Conservation (phyloP, 352 stramenopile genomes). For the Pythium apleroticum region DNA sequence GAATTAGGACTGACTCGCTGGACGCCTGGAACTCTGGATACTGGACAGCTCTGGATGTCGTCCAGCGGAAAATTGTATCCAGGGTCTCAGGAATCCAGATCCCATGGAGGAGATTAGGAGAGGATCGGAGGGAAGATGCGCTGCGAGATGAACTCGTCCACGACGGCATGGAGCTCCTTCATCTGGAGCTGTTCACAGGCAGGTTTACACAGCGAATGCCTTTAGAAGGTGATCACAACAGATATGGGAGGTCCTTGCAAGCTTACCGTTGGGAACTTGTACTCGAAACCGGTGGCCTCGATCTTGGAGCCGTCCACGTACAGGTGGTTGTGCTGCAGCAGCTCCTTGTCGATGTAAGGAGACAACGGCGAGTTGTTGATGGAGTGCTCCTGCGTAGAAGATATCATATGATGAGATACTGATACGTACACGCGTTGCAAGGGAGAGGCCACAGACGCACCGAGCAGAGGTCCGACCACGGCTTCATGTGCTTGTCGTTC, state of each 20-base stretch:
- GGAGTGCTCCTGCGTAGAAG: conserved; percentile 44
- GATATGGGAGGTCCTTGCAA: not conserved
- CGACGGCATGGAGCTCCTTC: not conserved
- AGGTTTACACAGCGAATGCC: no score
- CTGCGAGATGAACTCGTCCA: conserved; percentile 4
- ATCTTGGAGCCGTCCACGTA: conserved; percentile 79
- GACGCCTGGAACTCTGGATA: no score
- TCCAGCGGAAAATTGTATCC: not conserved
- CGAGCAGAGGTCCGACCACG: conserved; percentile 81
- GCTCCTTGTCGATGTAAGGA: conserved; percentile 88
- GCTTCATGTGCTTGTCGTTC: conserved; percentile 91
- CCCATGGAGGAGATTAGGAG: conserved; percentile 39
- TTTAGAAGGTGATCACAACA: no score
- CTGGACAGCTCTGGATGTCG: not conserved
- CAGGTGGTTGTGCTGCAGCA: conserved; percentile 84
- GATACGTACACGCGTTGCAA: not conserved
- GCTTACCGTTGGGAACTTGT: conserved; percentile 67
- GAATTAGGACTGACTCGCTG: no score
- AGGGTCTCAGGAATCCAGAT: not conserved
- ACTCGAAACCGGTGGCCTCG: conserved; percentile 72
- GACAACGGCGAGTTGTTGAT: conserved; percentile 86
- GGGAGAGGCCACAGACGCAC: conserved; percentile 25
- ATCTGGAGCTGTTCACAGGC: not conserved
- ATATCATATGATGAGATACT: not conserved
- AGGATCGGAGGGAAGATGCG: conserved; percentile 27